Evolutionary conservation across 768 basidiomycete species (phyloP).

Genomic region (Stropharia rugosoannulata): DNA sequence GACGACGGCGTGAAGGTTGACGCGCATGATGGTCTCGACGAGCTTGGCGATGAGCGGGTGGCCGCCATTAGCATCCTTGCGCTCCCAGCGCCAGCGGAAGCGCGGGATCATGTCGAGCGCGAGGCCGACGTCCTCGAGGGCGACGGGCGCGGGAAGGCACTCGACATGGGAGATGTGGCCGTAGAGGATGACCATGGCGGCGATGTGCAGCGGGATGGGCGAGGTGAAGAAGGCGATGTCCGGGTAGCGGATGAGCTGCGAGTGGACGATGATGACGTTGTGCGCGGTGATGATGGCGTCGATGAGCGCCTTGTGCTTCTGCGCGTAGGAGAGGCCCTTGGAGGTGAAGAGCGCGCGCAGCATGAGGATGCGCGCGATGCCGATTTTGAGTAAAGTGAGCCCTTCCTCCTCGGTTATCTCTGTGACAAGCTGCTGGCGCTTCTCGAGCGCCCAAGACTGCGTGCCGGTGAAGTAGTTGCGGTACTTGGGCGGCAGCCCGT

Average conservation of each 20-base stretch:
- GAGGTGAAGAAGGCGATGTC: slow-evolving; percentile 89
- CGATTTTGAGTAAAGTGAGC: slow-evolving; percentile 78
- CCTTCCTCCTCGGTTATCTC: slow-evolving; percentile 81
- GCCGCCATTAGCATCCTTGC: slow-evolving; percentile 75
- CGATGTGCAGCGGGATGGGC: slow-evolving; percentile 85
- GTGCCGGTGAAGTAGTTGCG: slow-evolving; percentile 78
- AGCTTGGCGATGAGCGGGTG: slow-evolving; percentile 85
- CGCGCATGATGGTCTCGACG: slow-evolving; percentile 77
- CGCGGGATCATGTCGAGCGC: slow-evolving; percentile 87
- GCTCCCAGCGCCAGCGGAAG: slow-evolving; percentile 91
- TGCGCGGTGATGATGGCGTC: slow-evolving; percentile 88
- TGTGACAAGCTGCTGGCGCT: slow-evolving; percentile 63
- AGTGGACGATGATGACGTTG: slow-evolving; percentile 84
- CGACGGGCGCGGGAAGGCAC: slow-evolving; percentile 58
- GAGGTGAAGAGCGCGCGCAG: slow-evolving; percentile 78
- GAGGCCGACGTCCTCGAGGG: slow-evolving; percentile 82
- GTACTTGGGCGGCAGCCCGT: slow-evolving; percentile 65
- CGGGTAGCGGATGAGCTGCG: slow-evolving; percentile 79
- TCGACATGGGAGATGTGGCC: slow-evolving; percentile 83
- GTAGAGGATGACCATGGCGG: slow-evolving; percentile 89
- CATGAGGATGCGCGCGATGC: slow-evolving; percentile 76
- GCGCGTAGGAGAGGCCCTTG: slow-evolving; percentile 63
- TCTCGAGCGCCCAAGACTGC: slow-evolving; percentile 69
- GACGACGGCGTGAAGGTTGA: slow-evolving; percentile 63
- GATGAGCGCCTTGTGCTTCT: slow-evolving; percentile 68